These are phyloP conservation scores for Berberis thunbergii DNA, from an alignment of 164 flowering plant species.

Conservation along the genomic window DNA sequence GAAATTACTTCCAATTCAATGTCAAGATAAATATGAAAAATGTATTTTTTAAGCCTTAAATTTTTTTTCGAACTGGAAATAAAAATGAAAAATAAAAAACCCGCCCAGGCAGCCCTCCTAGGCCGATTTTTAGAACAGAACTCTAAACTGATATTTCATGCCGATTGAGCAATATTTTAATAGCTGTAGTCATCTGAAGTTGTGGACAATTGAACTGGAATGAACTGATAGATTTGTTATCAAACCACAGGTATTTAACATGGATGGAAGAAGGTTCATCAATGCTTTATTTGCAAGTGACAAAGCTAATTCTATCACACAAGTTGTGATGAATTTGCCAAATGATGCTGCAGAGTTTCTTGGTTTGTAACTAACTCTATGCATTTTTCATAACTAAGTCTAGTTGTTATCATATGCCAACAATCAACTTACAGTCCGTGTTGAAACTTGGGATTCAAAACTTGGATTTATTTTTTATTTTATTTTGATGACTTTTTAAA, in stretches of 20 bases:
- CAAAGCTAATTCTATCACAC: constrained; percentile 53
- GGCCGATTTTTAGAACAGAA: no score
- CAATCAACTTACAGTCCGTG: background rate
- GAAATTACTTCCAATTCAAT: no score
- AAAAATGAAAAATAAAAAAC: no score
- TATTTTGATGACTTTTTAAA: no score
- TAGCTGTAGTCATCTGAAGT: no score
- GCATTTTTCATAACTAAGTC: background rate
- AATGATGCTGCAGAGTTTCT: constrained; percentile 77
- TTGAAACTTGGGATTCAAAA: background rate
- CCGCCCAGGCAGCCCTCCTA: no score
- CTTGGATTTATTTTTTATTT: no score
- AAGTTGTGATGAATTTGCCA: constrained; percentile 94
- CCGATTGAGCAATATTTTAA: no score
- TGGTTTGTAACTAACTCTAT: constrained; percentile 30
- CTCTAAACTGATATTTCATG: no score
- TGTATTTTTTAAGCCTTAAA: no score
- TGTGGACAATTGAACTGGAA: background rate
- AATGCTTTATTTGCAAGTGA: constrained; percentile 49
- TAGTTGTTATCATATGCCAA: background rate
- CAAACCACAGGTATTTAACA: constrained; percentile 60
- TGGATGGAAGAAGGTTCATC: constrained; percentile 96
- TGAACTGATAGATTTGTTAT: background rate
- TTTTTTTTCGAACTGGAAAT: no score
- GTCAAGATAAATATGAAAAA: no score